These are phyloP conservation scores for Theileria orientalis DNA, from an alignment of 169 alveolate genomes.

Conservation along the genomic window DNA sequence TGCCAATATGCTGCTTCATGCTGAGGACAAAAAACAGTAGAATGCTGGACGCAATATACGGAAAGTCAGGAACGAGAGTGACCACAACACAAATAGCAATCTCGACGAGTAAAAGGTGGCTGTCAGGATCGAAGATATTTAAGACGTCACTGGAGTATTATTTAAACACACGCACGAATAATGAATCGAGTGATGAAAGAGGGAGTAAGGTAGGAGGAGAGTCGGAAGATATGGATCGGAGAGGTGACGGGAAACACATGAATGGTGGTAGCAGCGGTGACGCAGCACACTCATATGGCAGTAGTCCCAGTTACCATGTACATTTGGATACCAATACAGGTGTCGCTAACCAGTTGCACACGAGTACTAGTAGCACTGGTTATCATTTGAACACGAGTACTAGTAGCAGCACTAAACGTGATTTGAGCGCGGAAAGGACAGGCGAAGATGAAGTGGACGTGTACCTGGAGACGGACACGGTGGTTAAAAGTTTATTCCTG, in stretches of 20 bases:
- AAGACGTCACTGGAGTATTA: constrained; percentile 19
- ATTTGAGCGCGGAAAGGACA: too few relatives aligned
- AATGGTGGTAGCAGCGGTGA: not conserved
- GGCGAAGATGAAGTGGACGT: not conserved
- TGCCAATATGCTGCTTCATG: constrained; percentile 43
- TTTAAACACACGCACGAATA: not conserved
- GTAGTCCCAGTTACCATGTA: too few relatives aligned
- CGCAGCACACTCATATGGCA: too few relatives aligned
- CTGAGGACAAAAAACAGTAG: constrained; percentile 51
- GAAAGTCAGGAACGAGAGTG: not conserved
- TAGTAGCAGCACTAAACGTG: not conserved
- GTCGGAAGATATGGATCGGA: too few relatives aligned
- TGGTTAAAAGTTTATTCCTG: constrained; percentile 17
- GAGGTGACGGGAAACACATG: too few relatives aligned
- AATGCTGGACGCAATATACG: constrained; percentile 43
- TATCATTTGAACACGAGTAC: not conserved
- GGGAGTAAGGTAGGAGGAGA: too few relatives aligned
- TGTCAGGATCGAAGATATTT: constrained; percentile 44
- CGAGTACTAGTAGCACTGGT: too few relatives aligned
- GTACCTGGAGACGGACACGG: not conserved
- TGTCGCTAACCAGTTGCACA: not conserved
- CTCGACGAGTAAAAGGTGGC: constrained; percentile 43
- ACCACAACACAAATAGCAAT: constrained; percentile 32
- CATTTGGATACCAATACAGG: not conserved
- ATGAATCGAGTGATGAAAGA: not conserved